Conservation (phyloP, 2,329 filamentous ascomycete genomes). For the Microcera coccophila region DNA sequence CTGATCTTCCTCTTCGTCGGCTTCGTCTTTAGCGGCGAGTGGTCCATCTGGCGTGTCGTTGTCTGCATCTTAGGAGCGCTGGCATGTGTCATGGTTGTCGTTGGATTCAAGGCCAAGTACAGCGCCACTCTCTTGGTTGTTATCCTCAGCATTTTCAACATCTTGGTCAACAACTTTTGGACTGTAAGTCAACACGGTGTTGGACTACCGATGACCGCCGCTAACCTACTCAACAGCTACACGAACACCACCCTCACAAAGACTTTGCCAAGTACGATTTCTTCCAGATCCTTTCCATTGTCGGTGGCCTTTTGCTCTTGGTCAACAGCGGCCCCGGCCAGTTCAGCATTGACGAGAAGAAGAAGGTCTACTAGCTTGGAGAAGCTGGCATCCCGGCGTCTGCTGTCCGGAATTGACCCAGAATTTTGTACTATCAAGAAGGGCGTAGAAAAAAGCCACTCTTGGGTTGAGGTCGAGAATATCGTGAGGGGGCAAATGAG, state of each 20-base stretch:
- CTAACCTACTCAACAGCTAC: constrained; percentile 57
- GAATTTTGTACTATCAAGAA: constrained; percentile 11
- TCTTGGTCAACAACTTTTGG: constrained; percentile 99
- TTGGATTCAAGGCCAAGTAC: constrained; percentile 99
- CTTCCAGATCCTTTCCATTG: constrained; percentile 99
- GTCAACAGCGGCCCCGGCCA: constrained; percentile 98
- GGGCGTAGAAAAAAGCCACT: constrained; percentile 8
- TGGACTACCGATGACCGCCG: not conserved
- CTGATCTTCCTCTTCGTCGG: constrained; percentile 97
- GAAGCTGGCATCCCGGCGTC: constrained; percentile 1
- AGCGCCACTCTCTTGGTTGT: constrained; percentile 93
- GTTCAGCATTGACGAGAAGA: constrained; percentile 99
- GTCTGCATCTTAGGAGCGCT: constrained; percentile 83
- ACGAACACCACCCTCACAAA: constrained; percentile 97
- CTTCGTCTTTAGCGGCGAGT: constrained; percentile 92
- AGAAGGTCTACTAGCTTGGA: constrained; percentile 87
- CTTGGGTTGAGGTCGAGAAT: constrained; percentile 3
- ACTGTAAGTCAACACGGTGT: constrained; percentile 66
- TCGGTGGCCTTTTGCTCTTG: constrained; percentile 89
- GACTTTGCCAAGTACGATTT: constrained; percentile 99
- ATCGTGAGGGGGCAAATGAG: constrained; percentile 2
- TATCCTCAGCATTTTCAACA: constrained; percentile 92
- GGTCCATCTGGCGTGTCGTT: constrained; percentile 81
- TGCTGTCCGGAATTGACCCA: constrained; percentile 8
- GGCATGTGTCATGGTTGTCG: constrained; percentile 96